These are phyloP conservation scores for Myriosclerotinia scirpicola DNA, from an alignment of 2,329 filamentous ascomycete species.

Conservation along the genomic window DNA sequence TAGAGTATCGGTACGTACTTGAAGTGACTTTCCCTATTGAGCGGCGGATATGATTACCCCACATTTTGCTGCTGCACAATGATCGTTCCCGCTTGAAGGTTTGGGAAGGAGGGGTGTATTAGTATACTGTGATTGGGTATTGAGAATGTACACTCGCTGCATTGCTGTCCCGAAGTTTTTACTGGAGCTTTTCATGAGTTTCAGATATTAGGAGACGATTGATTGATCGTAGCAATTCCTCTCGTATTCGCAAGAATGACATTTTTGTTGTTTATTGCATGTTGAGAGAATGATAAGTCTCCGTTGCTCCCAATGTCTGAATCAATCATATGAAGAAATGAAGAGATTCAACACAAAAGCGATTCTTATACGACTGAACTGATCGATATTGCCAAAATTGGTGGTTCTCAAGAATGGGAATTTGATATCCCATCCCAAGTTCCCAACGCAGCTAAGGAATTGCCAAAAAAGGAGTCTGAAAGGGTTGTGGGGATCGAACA, in stretches of 20 bases:
- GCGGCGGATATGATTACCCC: slow-evolving; percentile 7
- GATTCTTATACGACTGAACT: background rate
- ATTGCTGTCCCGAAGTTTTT: background rate
- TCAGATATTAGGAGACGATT: background rate
- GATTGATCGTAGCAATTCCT: background rate
- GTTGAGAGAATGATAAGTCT: background rate
- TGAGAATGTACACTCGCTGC: background rate
- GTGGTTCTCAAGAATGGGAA: slow-evolving; percentile 1
- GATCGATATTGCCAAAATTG: background rate
- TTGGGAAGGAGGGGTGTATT: background rate
- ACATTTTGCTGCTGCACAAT: slow-evolving; percentile 11
- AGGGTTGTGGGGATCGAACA: background rate
- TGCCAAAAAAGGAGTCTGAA: background rate
- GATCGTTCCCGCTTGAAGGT: slow-evolving; percentile 10
- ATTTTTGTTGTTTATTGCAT: background rate
- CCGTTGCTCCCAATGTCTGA: too few relatives aligned
- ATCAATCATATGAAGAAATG: background rate
- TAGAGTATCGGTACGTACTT: too few relatives aligned
- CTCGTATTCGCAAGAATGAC: background rate
- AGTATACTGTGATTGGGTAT: background rate
- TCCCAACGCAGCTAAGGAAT: slow-evolving; percentile 4
- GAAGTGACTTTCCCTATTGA: background rate
- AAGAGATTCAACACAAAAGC: background rate
- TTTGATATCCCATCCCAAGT: background rate
- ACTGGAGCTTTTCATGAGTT: background rate